These are phyloP conservation scores for Graphiopsis chlorocephala DNA, from an alignment of 2,329 filamentous ascomycete species.

Conservation along the genomic window DNA sequence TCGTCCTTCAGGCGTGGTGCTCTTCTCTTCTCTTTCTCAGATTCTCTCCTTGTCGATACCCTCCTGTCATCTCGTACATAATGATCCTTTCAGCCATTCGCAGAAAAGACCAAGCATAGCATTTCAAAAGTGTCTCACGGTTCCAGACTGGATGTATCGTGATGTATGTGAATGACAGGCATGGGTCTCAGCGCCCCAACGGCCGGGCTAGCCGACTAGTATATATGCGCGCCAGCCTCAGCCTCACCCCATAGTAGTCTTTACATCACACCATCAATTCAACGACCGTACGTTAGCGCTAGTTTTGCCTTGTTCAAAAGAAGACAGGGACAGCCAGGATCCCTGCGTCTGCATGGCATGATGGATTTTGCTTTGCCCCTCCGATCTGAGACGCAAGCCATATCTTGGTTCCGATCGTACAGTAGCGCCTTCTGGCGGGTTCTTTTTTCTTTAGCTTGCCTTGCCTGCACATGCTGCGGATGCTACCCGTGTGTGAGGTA, in stretches of 20 bases:
- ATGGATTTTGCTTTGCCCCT: neutral
- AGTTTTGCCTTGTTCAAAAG: neutral
- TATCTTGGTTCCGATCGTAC: constrained; percentile 11
- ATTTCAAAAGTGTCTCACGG: neutral
- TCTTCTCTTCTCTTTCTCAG: neutral
- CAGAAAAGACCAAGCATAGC: neutral
- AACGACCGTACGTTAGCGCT: constrained; percentile 2
- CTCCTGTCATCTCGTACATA: constrained; percentile 3
- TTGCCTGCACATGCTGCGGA: neutral
- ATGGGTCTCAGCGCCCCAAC: neutral
- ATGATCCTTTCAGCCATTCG: neutral
- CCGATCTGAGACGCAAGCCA: neutral
- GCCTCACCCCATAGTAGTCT: neutral
- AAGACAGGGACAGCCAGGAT: neutral
- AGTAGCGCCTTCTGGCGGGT: neutral
- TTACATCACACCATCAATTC: constrained; percentile 1
- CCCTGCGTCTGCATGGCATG: neutral
- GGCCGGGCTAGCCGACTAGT: neutral
- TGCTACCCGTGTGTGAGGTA: neutral
- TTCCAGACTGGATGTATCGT: neutral
- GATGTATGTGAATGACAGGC: neutral
- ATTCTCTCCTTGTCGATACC: constrained; percentile 13
- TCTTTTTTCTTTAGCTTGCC: neutral
- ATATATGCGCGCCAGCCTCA: neutral
- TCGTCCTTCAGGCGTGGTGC: neutral